Evolutionary conservation across 495 filamentous ascomycete species (phyloP).

Genomic region (Apodospora peruviana): DNA sequence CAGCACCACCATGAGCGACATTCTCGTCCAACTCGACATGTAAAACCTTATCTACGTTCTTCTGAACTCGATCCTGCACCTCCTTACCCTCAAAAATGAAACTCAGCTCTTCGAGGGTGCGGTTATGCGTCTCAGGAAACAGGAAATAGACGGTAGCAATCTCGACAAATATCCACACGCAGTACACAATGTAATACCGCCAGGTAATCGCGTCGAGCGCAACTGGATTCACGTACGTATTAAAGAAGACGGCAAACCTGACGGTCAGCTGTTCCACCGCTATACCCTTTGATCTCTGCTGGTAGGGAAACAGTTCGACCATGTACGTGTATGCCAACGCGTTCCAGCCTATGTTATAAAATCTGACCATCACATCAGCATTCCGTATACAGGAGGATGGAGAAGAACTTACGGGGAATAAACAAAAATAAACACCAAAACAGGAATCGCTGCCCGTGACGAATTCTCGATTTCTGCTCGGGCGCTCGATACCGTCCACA

Average conservation of each 20-base stretch:
- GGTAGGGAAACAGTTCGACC: slow-evolving; percentile 57
- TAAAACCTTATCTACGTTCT: slow-evolving; percentile 31
- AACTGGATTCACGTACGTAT: slow-evolving; percentile 61
- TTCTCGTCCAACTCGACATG: slow-evolving; percentile 21
- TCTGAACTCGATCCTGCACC: slow-evolving; percentile 28
- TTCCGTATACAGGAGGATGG: too few relatives aligned
- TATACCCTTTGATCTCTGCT: slow-evolving; percentile 52
- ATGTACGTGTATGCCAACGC: slow-evolving; percentile 54
- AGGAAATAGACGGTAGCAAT: slow-evolving; percentile 51
- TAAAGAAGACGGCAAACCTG: slow-evolving; percentile 44
- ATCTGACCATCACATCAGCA: too few relatives aligned
- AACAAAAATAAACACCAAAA: slow-evolving; percentile 55
- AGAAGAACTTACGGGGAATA: slow-evolving; percentile 41
- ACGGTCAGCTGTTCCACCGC: slow-evolving; percentile 54
- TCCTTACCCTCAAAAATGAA: slow-evolving; percentile 38
- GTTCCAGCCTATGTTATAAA: slow-evolving; percentile 62
- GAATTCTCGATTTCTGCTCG: slow-evolving; percentile 37
- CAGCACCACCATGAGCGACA: background rate
- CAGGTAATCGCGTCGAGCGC: slow-evolving; percentile 51
- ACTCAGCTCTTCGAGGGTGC: slow-evolving; percentile 43
- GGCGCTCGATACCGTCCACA: slow-evolving; percentile 51
- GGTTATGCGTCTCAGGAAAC: slow-evolving; percentile 56
- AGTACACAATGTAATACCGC: slow-evolving; percentile 61
- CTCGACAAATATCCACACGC: slow-evolving; percentile 52
- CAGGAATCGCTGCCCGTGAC: slow-evolving; percentile 40